Base-by-base conservation (phyloP, 2,329 filamentous ascomycete species). In the Lomentospora prolificans region DNA sequence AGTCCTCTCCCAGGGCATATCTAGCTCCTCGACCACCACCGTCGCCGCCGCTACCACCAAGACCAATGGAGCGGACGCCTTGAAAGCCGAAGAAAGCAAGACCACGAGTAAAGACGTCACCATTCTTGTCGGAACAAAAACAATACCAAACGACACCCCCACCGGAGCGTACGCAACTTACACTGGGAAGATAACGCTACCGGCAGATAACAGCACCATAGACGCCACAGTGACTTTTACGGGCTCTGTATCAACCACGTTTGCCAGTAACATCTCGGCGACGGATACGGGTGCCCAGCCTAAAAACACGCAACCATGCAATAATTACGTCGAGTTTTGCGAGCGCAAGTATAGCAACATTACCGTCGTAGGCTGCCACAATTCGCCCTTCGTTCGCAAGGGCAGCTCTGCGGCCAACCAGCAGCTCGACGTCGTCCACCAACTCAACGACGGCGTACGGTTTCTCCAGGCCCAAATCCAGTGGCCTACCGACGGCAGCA, bases 351-450 rank as follows among this genome's bases (percentile, higher is more conserved):
- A 90, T 70, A 83, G 85, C 75, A 91, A 94, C 67, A 85, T 94
- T 68, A 91, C 88, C 57, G 77, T 87, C 63, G 80, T 95, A 1
- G 83, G 80, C 19, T 84, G 85, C 17, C 89, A 95, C 72, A 95
- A 95, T 73, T 89, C 87, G 44, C 87, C 88, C 9, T 95, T 95
- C 66, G 77, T 85, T 41, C 75, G 79, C 7, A 67, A 76, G 14
- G 86, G 86, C 61, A 91, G 87, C 67, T 80, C 85, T 8, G 89
- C 84, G 12, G 80, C 86, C 56, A 95, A 95, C 69, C 89, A 95
- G 71, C 75, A 76, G 27, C 75, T 87, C 48, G 69, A 75, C 19
- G 87, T 94, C 51, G 77, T 74, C 10, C 73, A 78, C 31, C 90
- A 95, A 71, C 75, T 95, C 59, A 80, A 94, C 65, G 89, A 95